Percentiles rank a stretch among this genome's conserved stretches.
Conservation (phyloP, 2,329 filamentous ascomycete species). For the Dactylellina cionopaga region DNA sequence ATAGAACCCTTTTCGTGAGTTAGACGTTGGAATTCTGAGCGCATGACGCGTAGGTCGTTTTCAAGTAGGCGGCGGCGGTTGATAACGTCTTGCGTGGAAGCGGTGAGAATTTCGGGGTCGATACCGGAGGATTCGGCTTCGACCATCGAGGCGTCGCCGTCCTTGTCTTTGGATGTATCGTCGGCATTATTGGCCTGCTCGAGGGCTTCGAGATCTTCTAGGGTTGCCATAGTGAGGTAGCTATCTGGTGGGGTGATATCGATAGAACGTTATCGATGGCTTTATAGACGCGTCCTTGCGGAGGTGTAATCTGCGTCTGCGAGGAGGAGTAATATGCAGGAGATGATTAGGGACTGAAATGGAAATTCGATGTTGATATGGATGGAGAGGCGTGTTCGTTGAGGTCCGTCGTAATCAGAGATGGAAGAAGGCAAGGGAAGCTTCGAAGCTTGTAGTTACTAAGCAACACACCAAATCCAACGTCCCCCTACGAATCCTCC, state of each 20-base stretch:
- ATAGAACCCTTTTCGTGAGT: conserved; percentile 95
- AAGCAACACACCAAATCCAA: conserved; percentile 44
- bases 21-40: conserved; percentile 92
- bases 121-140: conserved; percentile 78
- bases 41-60: conserved; percentile 98
- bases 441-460: conserved; percentile 47
- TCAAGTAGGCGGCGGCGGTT: conserved; percentile 91
- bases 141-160: conserved; percentile 82
- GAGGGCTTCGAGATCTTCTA: conserved; percentile 90
- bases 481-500: neutral
- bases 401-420: conserved; percentile 24
- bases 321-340: neutral
- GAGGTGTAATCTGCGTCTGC: neutral
- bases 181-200: conserved; percentile 77
- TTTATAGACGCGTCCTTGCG: conserved; percentile 27
- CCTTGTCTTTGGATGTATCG: conserved; percentile 66
- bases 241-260: neutral
- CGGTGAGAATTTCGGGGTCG: conserved; percentile 90
- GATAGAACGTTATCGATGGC: neutral
- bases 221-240: conserved; percentile 75
- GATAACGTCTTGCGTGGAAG: conserved; percentile 93
- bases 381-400: conserved; percentile 17
- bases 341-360: neutral
- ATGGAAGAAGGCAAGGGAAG: conserved; percentile 45
- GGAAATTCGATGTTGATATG: conserved; percentile 26